A percentile compares a stretch with the other conserved stretches of the same genome.
Evolutionary conservation across 2,329 filamentous ascomycete genomes (phyloP).

Genomic region (Colletotrichum simmondsii): DNA sequence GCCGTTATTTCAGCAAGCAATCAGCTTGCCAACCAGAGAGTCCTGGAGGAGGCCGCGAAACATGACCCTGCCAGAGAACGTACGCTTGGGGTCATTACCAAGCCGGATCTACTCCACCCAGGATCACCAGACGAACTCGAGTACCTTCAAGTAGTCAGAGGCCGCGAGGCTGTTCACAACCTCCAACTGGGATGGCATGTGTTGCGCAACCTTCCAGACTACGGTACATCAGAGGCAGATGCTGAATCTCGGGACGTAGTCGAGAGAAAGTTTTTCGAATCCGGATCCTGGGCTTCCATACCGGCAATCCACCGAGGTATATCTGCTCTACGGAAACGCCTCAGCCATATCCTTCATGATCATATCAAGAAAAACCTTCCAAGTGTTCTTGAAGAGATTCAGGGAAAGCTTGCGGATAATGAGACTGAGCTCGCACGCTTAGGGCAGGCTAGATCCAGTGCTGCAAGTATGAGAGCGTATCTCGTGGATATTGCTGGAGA

Average conservation of each 20-base stretch:
- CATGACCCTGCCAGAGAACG: slow-evolving; percentile 56
- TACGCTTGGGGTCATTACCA: slow-evolving; percentile 69
- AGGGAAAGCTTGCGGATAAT: slow-evolving; percentile 37
- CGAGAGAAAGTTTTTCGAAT: slow-evolving; percentile 46
- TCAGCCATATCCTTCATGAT: slow-evolving; percentile 44
- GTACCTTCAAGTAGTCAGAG: slow-evolving; percentile 48
- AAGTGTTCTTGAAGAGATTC: slow-evolving; percentile 41
- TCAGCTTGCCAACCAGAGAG: slow-evolving; percentile 62
- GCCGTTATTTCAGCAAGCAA: slow-evolving; percentile 62
- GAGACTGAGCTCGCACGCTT: slow-evolving; percentile 36
- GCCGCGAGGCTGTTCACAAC: slow-evolving; percentile 43
- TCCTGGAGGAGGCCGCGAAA: slow-evolving; percentile 55
- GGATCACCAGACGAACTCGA: slow-evolving; percentile 51
- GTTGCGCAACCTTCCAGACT: slow-evolving; percentile 58
- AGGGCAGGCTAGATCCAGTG: slow-evolving; percentile 36
- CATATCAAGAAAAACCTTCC: slow-evolving; percentile 43
- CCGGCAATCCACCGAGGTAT: slow-evolving; percentile 46
- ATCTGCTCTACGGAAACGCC: slow-evolving; percentile 44
- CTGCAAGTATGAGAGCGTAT: slow-evolving; percentile 44
- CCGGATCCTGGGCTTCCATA: slow-evolving; percentile 40
- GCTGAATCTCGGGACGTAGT: slow-evolving; percentile 40
- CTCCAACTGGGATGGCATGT: slow-evolving; percentile 63
- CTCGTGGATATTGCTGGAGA: slow-evolving; percentile 47
- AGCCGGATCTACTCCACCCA: slow-evolving; percentile 57
- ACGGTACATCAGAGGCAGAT: slow-evolving; percentile 32